Evolutionary conservation across 306 rosid species (phyloP), one percentile per base, ranked within the genome.

Genomic region (Calophaca sinica): DNA sequence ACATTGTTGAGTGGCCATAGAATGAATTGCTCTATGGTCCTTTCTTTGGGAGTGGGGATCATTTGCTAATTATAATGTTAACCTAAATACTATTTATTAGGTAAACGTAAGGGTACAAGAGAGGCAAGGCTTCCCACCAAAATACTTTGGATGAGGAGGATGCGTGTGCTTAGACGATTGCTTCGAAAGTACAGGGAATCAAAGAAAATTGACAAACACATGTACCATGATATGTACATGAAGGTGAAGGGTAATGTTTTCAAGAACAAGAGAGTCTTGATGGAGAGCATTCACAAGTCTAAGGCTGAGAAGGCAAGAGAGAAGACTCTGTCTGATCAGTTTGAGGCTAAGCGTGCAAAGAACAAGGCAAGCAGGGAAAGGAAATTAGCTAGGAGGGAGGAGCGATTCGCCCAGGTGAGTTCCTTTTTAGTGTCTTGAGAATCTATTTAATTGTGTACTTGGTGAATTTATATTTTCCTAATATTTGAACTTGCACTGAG

Each of bases 321-420:
- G 45, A 81, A 81, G 68, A 81, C 85, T 3, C 36, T 81, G 66
- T 81, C 85, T 12, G 81, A 76, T 53, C 85, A 81, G 68, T 81
- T 81, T 55, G 85, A 81, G 85, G 85, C 85, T 2, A 81, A 81
- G 70, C 85, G 82, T 6, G 86, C 86, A 20, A 82, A 82, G 80
- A 82, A 68, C 76, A 82, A 82, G 68, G 86, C 86, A 3, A 77
- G 82, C 80, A 72, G 97, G 90, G 53, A 91, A 53, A 76, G 85
- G 76, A 81, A 81, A 46, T 0, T 33, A 35, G 85, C 85, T 1
- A 63, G 85, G 13, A 81, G 76, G 71, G 85, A 81, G 57, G 85
- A 81, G 55, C 85, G 81, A 15, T 38, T 76, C 35, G 85, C 85
- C 26, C 85, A 81, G 4, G 85, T 81, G 65, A 60, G 77, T 70